These are phyloP conservation scores for Ogataea minuta DNA, from an alignment of 805 yeast species.

Conservation along the genomic window DNA sequence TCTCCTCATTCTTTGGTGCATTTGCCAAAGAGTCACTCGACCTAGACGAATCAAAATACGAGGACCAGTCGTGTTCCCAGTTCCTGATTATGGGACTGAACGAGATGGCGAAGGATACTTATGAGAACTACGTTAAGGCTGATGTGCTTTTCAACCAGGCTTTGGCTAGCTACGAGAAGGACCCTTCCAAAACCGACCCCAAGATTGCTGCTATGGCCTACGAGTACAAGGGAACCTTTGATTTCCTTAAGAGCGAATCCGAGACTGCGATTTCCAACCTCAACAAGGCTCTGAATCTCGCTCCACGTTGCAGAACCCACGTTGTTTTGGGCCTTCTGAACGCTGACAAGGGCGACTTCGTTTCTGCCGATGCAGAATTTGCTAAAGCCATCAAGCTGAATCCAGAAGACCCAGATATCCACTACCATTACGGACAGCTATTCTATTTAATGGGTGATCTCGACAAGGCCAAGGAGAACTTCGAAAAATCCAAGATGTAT, in stretches of 20 bases:
- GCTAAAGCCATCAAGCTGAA: slow-evolving; percentile 66
- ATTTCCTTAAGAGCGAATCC: slow-evolving; percentile 75
- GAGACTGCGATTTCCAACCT: slow-evolving; percentile 62
- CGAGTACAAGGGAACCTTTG: slow-evolving; percentile 81
- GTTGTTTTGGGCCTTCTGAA: slow-evolving; percentile 77
- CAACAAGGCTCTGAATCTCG: slow-evolving; percentile 58
- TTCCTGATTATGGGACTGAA: slow-evolving; percentile 64
- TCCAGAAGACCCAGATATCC: slow-evolving; percentile 73
- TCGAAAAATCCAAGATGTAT: slow-evolving; percentile 69
- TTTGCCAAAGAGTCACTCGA: slow-evolving; percentile 54
- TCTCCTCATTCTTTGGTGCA: slow-evolving; percentile 87
- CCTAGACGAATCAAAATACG: slow-evolving; percentile 47
- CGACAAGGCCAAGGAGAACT: slow-evolving; percentile 67
- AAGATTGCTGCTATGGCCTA: slow-evolving; percentile 64
- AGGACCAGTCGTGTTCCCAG: slow-evolving; percentile 59
- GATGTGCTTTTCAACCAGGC: slow-evolving; percentile 60
- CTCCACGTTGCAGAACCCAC: slow-evolving; percentile 79
- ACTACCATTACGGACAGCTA: slow-evolving; percentile 94
- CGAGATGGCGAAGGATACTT: slow-evolving; percentile 44
- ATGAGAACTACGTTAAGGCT: slow-evolving; percentile 62
- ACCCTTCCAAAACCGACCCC: slow-evolving; percentile 36
- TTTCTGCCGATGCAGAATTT: slow-evolving; percentile 64
- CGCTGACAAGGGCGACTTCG: slow-evolving; percentile 72
- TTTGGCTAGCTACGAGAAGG: slow-evolving; percentile 38
- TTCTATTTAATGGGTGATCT: slow-evolving; percentile 77